phyloP scores from a whole-genome alignment of 2,329 filamentous ascomycete species.

The Beauveria sp. region DNA sequence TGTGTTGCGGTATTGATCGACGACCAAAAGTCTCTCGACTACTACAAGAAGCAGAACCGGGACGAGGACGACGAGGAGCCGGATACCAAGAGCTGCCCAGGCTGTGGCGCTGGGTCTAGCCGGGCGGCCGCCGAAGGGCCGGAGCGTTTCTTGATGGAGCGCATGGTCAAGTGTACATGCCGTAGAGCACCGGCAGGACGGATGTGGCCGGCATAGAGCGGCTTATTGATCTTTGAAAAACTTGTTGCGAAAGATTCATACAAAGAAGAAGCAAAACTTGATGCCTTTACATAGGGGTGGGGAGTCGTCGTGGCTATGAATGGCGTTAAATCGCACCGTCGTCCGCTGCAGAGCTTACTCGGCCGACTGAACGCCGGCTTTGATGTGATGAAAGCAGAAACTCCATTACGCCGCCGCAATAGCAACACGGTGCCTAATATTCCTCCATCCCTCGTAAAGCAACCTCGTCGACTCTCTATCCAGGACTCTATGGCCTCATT shows the following conservation, averaged over 20 bases:
- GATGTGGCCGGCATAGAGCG: neutral
- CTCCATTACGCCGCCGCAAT: too few species aligned
- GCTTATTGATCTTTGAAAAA: neutral
- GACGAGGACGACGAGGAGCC: neutral
- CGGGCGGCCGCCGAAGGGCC: neutral
- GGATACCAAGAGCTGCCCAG: neutral
- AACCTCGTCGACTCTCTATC: too few species aligned
- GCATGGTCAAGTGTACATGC: conserved; percentile 2
- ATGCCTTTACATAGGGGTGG: neutral
- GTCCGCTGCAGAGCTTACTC: too few species aligned
- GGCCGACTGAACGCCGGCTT: too few species aligned
- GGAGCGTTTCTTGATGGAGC: neutral
- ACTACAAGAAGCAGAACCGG: conserved; percentile 9
- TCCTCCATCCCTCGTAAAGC: too few species aligned
- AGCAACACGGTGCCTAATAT: too few species aligned
- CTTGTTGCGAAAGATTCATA: neutral
- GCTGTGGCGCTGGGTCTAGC: neutral
- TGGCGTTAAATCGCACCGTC: too few species aligned
- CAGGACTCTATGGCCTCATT: too few species aligned
- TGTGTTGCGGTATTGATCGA: conserved; percentile 12
- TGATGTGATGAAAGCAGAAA: too few species aligned
- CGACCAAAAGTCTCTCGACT: conserved; percentile 8
- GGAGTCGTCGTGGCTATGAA: too few species aligned
- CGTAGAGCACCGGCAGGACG: neutral
- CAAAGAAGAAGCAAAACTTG: neutral